phyloP scores from a whole-genome alignment of 305 asterid species.

The Solanum aculeatissimum region DNA sequence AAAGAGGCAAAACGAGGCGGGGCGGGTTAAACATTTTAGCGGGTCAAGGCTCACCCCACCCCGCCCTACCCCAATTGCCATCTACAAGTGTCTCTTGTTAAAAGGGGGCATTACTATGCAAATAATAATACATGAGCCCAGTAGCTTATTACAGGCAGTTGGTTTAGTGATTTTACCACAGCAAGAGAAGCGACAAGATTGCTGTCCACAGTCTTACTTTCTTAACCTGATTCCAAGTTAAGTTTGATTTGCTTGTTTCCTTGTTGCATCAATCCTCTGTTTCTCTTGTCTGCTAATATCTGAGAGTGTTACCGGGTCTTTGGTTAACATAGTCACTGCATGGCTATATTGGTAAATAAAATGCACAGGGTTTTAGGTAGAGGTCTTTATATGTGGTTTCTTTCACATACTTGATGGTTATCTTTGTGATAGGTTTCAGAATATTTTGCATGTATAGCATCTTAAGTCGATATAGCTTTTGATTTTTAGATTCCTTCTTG shows the following conservation, averaged over 20 bases:
- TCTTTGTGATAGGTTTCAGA: not conserved
- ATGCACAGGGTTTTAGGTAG: not conserved
- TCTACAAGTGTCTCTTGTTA: not conserved
- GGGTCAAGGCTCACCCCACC: too few relatives aligned
- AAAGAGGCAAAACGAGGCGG: too few relatives aligned
- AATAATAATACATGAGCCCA: not conserved
- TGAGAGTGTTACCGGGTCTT: not conserved
- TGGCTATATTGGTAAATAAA: not conserved
- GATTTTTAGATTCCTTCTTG: not conserved
- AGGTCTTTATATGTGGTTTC: not conserved
- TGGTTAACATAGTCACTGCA: not conserved
- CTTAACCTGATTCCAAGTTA: not conserved
- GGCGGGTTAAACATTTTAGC: too few relatives aligned
- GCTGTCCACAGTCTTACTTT: not conserved
- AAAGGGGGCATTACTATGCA: not conserved
- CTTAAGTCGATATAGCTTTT: not conserved
- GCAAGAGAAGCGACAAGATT: not conserved
- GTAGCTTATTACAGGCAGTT: not conserved
- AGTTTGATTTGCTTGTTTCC: not conserved
- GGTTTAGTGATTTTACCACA: not conserved
- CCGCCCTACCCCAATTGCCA: too few relatives aligned
- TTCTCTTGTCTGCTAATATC: not conserved
- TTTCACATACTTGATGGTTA: not conserved
- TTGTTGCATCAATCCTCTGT: not conserved
- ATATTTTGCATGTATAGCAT: not conserved